Evolutionary conservation across 148 eudicot genomes (phyloP).

Genomic region (Silene uniflora): DNA sequence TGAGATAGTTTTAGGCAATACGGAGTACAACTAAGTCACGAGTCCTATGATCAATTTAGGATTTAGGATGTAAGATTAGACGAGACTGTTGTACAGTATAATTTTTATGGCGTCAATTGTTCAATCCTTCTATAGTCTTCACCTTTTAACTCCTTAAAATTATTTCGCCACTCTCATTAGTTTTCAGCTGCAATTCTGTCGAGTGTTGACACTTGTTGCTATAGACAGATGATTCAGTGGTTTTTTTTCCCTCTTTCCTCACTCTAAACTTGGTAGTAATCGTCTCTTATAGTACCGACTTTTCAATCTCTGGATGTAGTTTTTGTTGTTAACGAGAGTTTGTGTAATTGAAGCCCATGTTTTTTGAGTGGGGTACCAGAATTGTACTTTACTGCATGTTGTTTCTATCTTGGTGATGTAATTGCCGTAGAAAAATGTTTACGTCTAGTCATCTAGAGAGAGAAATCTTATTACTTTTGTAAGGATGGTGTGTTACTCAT

Average conservation of each 20-base stretch:
- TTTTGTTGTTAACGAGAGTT: not conserved
- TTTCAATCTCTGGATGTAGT: too few species aligned
- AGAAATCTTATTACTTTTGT: not conserved
- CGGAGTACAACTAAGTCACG: too few species aligned
- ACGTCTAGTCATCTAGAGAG: not conserved
- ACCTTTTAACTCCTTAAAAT: not conserved
- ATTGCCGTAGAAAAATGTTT: not conserved
- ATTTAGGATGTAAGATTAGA: too few species aligned
- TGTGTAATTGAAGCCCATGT: not conserved
- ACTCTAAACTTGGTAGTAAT: not conserved
- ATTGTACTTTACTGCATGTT: not conserved
- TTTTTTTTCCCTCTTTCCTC: not conserved
- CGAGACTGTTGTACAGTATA: too few species aligned
- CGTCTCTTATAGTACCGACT: too few species aligned
- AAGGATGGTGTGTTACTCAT: not conserved
- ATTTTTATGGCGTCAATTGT: not conserved
- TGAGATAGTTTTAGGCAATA: too few species aligned
- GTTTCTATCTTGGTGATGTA: not conserved
- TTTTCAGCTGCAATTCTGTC: not conserved
- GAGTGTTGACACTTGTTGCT: too few species aligned
- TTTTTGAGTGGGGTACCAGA: not conserved
- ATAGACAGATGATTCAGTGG: not conserved
- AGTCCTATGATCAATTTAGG: too few species aligned
- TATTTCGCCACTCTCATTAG: not conserved
- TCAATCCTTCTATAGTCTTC: not conserved